Base-by-base conservation (phyloP, 306 rosid genomes). In the Quercus alba region DNA sequence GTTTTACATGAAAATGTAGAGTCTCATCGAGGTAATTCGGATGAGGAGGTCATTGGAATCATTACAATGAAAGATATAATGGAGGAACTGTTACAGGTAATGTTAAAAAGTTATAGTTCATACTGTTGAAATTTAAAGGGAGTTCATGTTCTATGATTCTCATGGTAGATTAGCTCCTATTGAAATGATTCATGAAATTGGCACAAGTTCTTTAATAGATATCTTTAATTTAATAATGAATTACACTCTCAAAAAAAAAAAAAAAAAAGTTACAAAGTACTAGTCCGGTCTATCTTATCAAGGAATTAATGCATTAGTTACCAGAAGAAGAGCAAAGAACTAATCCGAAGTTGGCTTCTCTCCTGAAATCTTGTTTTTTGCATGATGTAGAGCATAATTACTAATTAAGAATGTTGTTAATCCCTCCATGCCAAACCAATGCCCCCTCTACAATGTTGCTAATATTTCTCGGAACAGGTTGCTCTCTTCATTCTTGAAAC, bases 1-100 rank as follows among this genome's bases (percentile, higher is more conserved):
- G 17, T 33, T 20, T 66, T 75, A 0, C 20, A 57, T 69, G 80
- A 25, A 71, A 80, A 73, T 72, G 30, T 78, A 75, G 87, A 82
- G 61, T 74, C 82, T 23, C 58, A 78, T 82, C 80, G 59, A 70
- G 30, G 25, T 20, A 46, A 73, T 70, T 41, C 4, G 26, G 84
- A 80, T 5, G 87, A 87, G 66, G 86, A 87, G 84, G 90, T 85
- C 11, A 64, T 90, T 44, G 97, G 93, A 23, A 90, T 93, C 75
- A 90, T 93, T 63, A 93, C 93, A 58, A 78, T 93, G 85, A 93
- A 93, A 83, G 94, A 91, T 91, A 90, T 91, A 21, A 87, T 93
- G 88, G 97, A 93, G 81, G 94, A 90, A 83, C 82, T 89, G 44
- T 72, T 91, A 61, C 93, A 91, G 90, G 94, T 12, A 61, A 59